Evolutionary conservation across 805 yeast species (phyloP), one percentile per base, ranked within the genome.

Genomic region (Nakazawaea wyomingensis): DNA sequence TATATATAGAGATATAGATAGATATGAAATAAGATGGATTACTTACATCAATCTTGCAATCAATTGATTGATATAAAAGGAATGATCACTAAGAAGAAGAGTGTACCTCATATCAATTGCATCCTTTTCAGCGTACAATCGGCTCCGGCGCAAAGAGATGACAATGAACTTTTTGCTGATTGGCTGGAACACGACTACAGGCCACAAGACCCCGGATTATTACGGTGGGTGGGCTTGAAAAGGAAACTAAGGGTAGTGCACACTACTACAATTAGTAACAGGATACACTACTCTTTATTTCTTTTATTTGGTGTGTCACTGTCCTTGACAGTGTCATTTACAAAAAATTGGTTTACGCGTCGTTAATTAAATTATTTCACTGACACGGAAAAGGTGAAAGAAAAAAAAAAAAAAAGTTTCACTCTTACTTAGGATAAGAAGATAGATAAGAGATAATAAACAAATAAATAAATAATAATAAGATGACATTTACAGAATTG

Each of bases 401-500:
- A 24, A 24, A 24, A 24, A 24, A 24, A 24, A 24, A 24, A 3
- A 24, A 24, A 24, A 24, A 3, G n/a, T n/a, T n/a, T n/a, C n/a
- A n/a, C n/a, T n/a, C n/a, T n/a, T n/a, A n/a, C n/a, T 13, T 4
- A 11, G 9, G 36, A 20, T 29, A n/a, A 7, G 16, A 29, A 6
- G 27, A 30, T 14, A 31, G 36, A 34, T 21, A 2, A 20, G 13
- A 22, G 35, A 26, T 11, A 29, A 9, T 24, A 11, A 24, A 24
- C 11, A 24, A 24, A 24, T 24, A 24, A 11, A 2, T 24, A 24
- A 2, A 24, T 24, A 24, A 24, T 9, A 13, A 40, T 40, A 28
- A 22, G 13, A 20, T 27, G 35, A 35, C 55, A 48, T 4, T 36
- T 18, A 14, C 41, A 29, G 56, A 49, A 1, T 31, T 60, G 30